Conservation (phyloP, 768 basidiomycete genomes). For the Lactarius pseudohatsudake region DNA sequence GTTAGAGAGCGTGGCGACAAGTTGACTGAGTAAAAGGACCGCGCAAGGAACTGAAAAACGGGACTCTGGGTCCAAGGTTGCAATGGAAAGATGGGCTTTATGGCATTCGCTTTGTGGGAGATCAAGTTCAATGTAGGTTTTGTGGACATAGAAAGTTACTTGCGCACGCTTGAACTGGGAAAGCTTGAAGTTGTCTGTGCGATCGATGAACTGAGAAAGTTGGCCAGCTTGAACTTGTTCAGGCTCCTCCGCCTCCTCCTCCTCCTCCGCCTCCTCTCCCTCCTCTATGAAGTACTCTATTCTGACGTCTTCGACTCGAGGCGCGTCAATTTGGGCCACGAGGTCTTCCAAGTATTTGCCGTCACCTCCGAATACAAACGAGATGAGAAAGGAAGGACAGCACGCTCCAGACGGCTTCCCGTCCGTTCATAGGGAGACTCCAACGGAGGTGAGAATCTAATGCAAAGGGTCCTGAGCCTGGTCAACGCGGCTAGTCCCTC, state of each 20-base stretch:
- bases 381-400: background rate
- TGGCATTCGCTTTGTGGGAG: background rate
- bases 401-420: background rate
- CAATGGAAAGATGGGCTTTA: background rate
- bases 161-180: background rate
- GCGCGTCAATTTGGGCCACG: background rate
- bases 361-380: background rate
- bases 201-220: background rate
- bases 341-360: background rate
- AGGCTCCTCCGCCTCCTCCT: background rate
- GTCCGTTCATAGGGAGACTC: background rate
- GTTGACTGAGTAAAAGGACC: background rate
- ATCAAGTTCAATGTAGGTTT: background rate
- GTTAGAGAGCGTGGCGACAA: background rate
- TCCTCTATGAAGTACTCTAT: background rate
- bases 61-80: no score
- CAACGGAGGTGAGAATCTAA: background rate
- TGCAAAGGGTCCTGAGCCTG: background rate
- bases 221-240: background rate
- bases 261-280: background rate
- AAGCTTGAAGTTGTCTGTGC: background rate
- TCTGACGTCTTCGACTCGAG: background rate
- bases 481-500: background rate
- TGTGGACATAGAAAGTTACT: background rate
- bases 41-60: background rate